These are phyloP conservation scores for Neurospora sp. DNA, from an alignment of 495 filamentous ascomycete species.

Conservation along the genomic window DNA sequence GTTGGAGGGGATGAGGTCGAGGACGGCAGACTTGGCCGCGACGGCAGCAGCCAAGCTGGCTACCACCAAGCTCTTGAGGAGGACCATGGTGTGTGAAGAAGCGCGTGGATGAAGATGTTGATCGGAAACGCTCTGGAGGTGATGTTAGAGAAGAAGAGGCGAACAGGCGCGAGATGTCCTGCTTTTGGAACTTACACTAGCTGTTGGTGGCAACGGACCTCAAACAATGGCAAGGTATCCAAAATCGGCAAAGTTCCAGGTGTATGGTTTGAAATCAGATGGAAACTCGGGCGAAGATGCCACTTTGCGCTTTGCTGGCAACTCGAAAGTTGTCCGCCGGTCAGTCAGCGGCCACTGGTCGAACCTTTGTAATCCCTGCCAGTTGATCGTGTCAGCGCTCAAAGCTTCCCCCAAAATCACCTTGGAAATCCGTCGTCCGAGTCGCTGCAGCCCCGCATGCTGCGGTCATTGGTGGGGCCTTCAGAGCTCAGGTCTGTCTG, in stretches of 20 bases:
- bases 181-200: neutral
- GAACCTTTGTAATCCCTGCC: constrained; percentile 5
- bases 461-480: neutral
- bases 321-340: neutral
- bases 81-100: constrained; percentile 29
- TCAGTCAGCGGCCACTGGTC: neutral
- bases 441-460: neutral
- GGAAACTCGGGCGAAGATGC: constrained; percentile 16
- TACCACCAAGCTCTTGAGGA: constrained; percentile 44
- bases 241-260: neutral
- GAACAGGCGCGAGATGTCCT: neutral
- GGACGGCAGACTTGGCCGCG: constrained; percentile 54
- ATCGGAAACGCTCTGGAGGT: neutral
- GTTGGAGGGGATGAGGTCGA: constrained; percentile 80
- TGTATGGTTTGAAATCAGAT: constrained; percentile 22
- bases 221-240: neutral
- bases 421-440: neutral
- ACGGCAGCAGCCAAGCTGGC: constrained; percentile 34
- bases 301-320: constrained; percentile 20
- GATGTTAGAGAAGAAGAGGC: neutral
- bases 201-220: neutral
- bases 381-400: neutral
- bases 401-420: neutral
- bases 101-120: neutral
- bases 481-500: neutral